Base-by-base conservation (phyloP, 2,329 filamentous ascomycete species). In the Fusarium udum region DNA sequence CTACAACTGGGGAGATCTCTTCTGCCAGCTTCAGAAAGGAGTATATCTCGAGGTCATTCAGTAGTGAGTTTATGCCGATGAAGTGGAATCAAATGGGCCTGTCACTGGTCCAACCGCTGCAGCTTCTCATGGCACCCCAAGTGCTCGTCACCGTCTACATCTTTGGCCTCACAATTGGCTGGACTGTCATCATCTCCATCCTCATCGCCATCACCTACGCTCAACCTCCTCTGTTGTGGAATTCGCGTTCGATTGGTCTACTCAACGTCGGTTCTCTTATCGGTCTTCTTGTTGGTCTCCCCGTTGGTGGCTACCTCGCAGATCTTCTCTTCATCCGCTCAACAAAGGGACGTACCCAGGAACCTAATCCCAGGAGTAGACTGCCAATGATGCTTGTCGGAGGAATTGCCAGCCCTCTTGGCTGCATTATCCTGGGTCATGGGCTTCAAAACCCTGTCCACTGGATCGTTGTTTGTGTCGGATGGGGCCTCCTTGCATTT, bases 101-200 rank as follows among this genome's bases (percentile, higher is more conserved):
- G 4, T 31, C 32, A 18, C 3, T 66, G 4, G 6, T 65, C 0
- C 49, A 11, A 1, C 63, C 63, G 6, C 20, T 65, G 1, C 42
- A 58, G 4, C 37, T 66, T 0, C 24, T 65, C 5, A 24, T 37
- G 3, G 28, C 24, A 28, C 63, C 63, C 5, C 63, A 66, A 4
- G 61, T 66, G 4, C 42, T 65, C 0, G 49, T 65, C 14, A 65
- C 61, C 8, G 61, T 65, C 2, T 66, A 66, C 9, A 15, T 66
- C 2, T 66, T 65, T 22, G 63, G 63, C 12, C 31, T 66, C 0
- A 66, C 63, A 1, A 66, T 66, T 28, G 61, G 63, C n/a, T 66
- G 63, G 63, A 66, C 63, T 10, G 61, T 66, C 4, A 66, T 66
- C 0, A 43, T 64, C 3, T 66, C 63, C 4, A 48, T 66, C 10